Percentiles rank a stretch among this genome's conserved stretches.
These are phyloP conservation scores for Vaccinium macrocarpon DNA, from an alignment of 148 eudicot genomes.

Conservation along the genomic window DNA sequence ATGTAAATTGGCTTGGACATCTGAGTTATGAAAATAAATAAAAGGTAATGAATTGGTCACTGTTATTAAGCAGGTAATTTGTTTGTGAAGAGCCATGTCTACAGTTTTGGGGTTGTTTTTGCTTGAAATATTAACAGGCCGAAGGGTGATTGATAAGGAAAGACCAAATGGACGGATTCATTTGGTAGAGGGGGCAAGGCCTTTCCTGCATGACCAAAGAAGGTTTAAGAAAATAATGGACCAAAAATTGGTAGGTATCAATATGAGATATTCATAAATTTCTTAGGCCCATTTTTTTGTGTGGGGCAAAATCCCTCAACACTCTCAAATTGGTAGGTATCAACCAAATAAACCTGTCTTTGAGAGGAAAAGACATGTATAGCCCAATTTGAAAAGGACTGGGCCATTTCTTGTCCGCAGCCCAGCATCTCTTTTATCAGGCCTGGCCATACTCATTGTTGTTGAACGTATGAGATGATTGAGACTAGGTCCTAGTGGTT, in stretches of 20 bases:
- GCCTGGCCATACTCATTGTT: background rate
- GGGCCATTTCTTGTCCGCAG: background rate
- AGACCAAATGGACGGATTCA: constrained; percentile 43
- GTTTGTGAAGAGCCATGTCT: constrained; percentile 63
- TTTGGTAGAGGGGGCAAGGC: constrained; percentile 65
- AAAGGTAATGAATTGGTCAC: constrained; percentile 11
- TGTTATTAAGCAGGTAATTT: too few relatives aligned
- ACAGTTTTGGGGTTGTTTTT: constrained; percentile 72
- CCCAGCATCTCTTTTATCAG: background rate
- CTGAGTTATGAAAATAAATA: too few relatives aligned
- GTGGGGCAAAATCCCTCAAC: background rate
- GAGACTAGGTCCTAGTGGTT: too few relatives aligned
- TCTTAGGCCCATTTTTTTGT: background rate
- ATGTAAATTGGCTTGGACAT: too few relatives aligned
- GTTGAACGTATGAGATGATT: background rate
- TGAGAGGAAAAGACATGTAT: background rate
- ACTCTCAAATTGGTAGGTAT: background rate
- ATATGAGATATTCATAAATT: background rate
- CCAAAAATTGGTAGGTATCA: constrained; percentile 35
- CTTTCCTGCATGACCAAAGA: constrained; percentile 39
- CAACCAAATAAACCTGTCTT: background rate
- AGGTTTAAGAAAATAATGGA: constrained; percentile 57
- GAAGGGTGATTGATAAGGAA: constrained; percentile 44
- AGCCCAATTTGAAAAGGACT: background rate
- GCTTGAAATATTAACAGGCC: constrained; percentile 60